Percentiles rank a stretch among this genome's conserved stretches.
Conservation (phyloP, 306 rosid genomes). For the Acacia confusa region DNA sequence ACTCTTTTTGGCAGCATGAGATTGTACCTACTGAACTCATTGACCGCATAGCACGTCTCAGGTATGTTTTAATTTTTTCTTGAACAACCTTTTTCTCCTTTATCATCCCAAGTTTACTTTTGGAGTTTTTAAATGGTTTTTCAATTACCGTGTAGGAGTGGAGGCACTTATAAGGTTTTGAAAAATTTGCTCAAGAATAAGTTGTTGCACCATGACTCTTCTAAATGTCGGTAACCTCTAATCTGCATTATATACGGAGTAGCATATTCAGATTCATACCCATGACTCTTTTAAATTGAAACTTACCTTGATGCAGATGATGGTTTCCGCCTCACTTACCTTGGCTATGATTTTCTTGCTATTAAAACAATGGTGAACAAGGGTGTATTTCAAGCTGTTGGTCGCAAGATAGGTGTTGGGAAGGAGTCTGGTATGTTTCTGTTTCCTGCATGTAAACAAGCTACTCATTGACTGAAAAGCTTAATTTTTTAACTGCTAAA, state of each 20-base stretch:
- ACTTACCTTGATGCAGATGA: conserved; percentile 61
- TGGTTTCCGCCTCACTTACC: conserved; percentile 91
- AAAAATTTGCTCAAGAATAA: conserved; percentile 85
- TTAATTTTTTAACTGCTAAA: not conserved
- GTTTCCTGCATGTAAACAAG: not conserved
- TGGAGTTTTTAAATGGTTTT: not conserved
- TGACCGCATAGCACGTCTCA: conserved; percentile 71
- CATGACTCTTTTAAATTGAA: conserved; percentile 3
- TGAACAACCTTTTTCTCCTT: not conserved
- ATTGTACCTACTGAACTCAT: conserved; percentile 76
- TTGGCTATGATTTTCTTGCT: conserved; percentile 97
- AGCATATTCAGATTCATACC: not conserved
- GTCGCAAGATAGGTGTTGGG: conserved; percentile 96
- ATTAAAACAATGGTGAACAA: conserved; percentile 88
- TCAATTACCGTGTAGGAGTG: conserved; percentile 59
- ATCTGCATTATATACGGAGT: not conserved
- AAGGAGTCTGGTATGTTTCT: conserved; percentile 79
- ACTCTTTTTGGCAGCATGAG: conserved; percentile 62
- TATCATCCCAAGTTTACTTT: not conserved
- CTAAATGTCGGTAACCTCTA: conserved; percentile 68
- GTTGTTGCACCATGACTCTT: conserved; percentile 85
- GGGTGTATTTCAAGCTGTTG: conserved; percentile 80
- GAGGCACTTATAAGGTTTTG: conserved; percentile 86
- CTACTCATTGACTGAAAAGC: not conserved
- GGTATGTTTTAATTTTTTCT: conserved; percentile 33